Conservation (phyloP, 2,329 filamentous ascomycete species). For the Pezicula radicicola region DNA sequence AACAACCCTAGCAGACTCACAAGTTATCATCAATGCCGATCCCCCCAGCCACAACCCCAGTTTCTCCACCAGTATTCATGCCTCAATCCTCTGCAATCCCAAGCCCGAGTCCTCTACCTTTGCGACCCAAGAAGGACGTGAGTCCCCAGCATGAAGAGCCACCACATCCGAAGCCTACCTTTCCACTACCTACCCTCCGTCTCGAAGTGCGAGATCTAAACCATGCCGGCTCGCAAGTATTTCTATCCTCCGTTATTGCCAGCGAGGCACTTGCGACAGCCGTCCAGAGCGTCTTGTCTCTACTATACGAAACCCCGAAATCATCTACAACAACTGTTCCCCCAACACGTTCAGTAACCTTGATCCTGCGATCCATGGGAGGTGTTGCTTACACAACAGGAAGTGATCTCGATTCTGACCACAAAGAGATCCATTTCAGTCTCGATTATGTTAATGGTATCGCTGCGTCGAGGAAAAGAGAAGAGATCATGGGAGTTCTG, state of each 20-base stretch:
- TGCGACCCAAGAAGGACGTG: not conserved
- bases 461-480: slow-evolving; percentile 36
- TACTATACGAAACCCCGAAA: slow-evolving; percentile 61
- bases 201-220: slow-evolving; percentile 56
- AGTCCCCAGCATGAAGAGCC: not conserved
- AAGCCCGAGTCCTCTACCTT: slow-evolving; percentile 11
- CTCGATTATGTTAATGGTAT: slow-evolving; percentile 66
- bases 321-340: slow-evolving; percentile 39
- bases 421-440: slow-evolving; percentile 92
- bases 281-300: slow-evolving; percentile 64
- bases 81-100: slow-evolving; percentile 19
- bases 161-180: slow-evolving; percentile 19
- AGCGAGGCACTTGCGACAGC: slow-evolving; percentile 58
- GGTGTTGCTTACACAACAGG: slow-evolving; percentile 91
- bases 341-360: slow-evolving; percentile 79
- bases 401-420: slow-evolving; percentile 72
- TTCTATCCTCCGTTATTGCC: slow-evolving; percentile 65
- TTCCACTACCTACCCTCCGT: slow-evolving; percentile 52
- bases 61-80: slow-evolving; percentile 19
- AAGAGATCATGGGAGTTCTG: slow-evolving; percentile 79
- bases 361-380: slow-evolving; percentile 74
- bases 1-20: too few species aligned
- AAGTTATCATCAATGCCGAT: too few species aligned
- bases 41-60: slow-evolving; percentile 12
- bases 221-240: slow-evolving; percentile 60